Percentiles rank a stretch among this genome's conserved stretches.
phyloP scores from a whole-genome alignment of 2,329 filamentous ascomycete genomes.

The Incumbomyces delicatus region DNA sequence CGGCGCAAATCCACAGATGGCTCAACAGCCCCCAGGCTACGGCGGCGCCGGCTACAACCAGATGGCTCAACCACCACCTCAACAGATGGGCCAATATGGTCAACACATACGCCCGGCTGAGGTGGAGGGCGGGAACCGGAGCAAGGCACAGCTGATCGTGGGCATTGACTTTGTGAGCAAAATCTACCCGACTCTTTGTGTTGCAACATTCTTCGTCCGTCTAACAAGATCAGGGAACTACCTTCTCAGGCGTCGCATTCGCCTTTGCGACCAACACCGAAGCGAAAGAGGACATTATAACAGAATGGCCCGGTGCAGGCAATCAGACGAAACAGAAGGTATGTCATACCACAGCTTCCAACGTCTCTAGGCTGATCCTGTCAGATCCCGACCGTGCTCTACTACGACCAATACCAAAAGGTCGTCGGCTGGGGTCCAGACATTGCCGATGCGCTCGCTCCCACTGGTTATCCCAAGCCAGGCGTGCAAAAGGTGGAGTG shows the following conservation, averaged over 20 bases:
- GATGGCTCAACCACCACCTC: constrained; percentile 19
- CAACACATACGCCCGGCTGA: constrained; percentile 43
- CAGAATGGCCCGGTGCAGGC: constrained; percentile 95
- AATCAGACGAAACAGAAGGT: constrained; percentile 99
- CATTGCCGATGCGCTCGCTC: constrained; percentile 91
- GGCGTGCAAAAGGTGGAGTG: constrained; percentile 98
- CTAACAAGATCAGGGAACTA: constrained; percentile 60
- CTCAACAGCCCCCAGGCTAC: constrained; percentile 35
- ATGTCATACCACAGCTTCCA: constrained; percentile 11
- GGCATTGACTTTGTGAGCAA: constrained; percentile 83
- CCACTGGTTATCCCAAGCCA: constrained; percentile 93
- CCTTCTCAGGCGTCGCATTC: constrained; percentile 94
- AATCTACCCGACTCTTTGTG: not conserved
- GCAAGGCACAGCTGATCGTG: constrained; percentile 94
- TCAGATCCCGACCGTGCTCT: constrained; percentile 96
- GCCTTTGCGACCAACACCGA: constrained; percentile 90
- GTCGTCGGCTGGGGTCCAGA: constrained; percentile 99
- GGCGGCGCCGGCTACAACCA: constrained; percentile 25
- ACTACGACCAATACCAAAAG: constrained; percentile 99
- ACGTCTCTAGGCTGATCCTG: not conserved
- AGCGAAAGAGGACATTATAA: constrained; percentile 96
- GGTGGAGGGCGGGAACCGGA: constrained; percentile 77
- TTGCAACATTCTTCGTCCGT: not conserved
- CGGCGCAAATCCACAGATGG: constrained; percentile 33
- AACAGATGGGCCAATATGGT: constrained; percentile 24